phyloP scores from a whole-genome alignment of 306 rosid genomes.

The Castanospermum australe region DNA sequence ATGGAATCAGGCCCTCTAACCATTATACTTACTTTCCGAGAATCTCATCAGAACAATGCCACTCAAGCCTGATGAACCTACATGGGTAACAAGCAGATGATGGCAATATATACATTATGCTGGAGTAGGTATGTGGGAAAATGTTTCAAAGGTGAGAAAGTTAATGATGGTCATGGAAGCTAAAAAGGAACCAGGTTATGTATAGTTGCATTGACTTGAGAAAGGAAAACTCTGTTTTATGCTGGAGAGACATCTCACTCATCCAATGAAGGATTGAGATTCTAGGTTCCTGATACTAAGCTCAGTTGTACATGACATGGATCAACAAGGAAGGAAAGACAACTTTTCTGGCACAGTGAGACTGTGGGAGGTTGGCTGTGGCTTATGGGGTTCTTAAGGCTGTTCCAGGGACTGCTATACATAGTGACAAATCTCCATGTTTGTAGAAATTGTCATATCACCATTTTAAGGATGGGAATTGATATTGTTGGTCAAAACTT shows the following conservation, averaged over 20 bases:
- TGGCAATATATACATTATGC: slow-evolving; percentile 82
- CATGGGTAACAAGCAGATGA: slow-evolving; percentile 61
- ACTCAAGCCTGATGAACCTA: slow-evolving; percentile 75
- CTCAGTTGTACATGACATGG: slow-evolving; percentile 82
- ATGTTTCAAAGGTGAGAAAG: slow-evolving; percentile 70
- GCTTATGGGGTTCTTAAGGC: slow-evolving; percentile 81
- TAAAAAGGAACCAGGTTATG: slow-evolving; percentile 81
- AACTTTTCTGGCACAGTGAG: slow-evolving; percentile 89
- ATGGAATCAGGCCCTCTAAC: slow-evolving; percentile 66
- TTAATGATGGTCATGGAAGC: slow-evolving; percentile 65
- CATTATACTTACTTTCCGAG: slow-evolving; percentile 86
- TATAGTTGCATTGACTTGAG: slow-evolving; percentile 71
- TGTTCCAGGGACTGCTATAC: slow-evolving; percentile 61
- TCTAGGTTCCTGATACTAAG: slow-evolving; percentile 69
- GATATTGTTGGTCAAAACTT: too few species aligned
- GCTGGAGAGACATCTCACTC: slow-evolving; percentile 88
- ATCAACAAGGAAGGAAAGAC: slow-evolving; percentile 80
- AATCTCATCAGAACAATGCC: slow-evolving; percentile 60
- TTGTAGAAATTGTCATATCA: slow-evolving; percentile 90
- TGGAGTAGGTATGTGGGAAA: slow-evolving; percentile 66
- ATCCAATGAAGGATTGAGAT: slow-evolving; percentile 76
- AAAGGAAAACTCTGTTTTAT: slow-evolving; percentile 70
- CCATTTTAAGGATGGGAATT: slow-evolving; percentile 68
- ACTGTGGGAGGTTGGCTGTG: slow-evolving; percentile 76
- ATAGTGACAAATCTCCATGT: slow-evolving; percentile 84